These are phyloP conservation scores for Trichoderma citrinoviride DNA, from an alignment of 2,329 filamentous ascomycete species.

Conservation along the genomic window DNA sequence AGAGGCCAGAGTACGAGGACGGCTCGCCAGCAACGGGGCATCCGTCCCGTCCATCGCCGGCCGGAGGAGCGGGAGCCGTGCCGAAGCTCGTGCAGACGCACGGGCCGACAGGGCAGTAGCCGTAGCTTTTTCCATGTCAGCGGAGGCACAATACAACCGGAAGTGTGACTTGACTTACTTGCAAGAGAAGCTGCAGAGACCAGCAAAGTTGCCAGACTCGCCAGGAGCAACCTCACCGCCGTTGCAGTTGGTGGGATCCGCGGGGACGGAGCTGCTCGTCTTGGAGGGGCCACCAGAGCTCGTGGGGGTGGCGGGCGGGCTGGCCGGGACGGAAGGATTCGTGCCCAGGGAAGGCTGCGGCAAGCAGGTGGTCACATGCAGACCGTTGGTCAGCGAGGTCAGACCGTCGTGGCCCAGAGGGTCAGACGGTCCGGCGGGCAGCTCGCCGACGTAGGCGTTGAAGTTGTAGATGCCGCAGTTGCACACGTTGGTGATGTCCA, in stretches of 20 bases:
- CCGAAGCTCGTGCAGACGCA: conserved; percentile 37
- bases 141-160: too few species aligned
- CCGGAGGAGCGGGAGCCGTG: conserved; percentile 28
- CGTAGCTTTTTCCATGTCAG: conserved; percentile 21
- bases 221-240: conserved; percentile 33
- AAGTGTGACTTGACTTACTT: not conserved
- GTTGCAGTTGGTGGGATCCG: conserved; percentile 27
- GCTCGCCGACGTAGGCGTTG: conserved; percentile 52
- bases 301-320: conserved; percentile 31
- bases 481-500: conserved; percentile 49
- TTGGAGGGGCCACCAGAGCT: conserved; percentile 32
- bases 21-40: conserved; percentile 35
- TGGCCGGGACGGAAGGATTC: conserved; percentile 28
- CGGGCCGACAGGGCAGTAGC: conserved; percentile 36
- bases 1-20: conserved; percentile 43
- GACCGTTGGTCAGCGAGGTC: conserved; percentile 12
- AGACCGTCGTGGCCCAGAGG: conserved; percentile 17
- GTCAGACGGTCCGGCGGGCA: conserved; percentile 37
- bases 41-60: conserved; percentile 31
- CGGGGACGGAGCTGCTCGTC: conserved; percentile 1
- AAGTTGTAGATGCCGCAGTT: conserved; percentile 56
- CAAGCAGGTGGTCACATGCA: conserved; percentile 22
- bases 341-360: conserved; percentile 33
- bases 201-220: conserved; percentile 33
- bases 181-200: conserved; percentile 38